A percentile compares a stretch with the other conserved stretches of the same genome.
Evolutionary conservation across 495 filamentous ascomycete genomes (phyloP).

Genomic region (Cercophora scortea): DNA sequence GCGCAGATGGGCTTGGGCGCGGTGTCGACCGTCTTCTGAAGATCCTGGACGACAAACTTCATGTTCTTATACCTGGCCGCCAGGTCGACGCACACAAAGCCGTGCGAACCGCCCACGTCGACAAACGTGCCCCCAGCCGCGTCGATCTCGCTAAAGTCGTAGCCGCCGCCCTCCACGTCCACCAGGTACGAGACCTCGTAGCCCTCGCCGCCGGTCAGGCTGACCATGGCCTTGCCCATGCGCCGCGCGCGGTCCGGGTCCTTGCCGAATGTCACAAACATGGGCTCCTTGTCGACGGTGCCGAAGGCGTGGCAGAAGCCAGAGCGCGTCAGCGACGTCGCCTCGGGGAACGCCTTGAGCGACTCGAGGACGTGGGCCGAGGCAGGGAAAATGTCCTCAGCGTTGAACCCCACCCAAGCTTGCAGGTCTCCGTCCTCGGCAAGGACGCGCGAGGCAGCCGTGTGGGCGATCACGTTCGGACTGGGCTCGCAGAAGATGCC

Average conservation of each 20-base stretch:
- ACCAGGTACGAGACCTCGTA: slow-evolving; percentile 40
- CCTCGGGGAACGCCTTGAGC: slow-evolving; percentile 30
- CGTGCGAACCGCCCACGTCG: slow-evolving; percentile 49
- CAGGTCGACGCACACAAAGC: slow-evolving; percentile 44
- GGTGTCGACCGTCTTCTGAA: slow-evolving; percentile 35
- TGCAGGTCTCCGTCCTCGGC: slow-evolving; percentile 34
- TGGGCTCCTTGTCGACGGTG: slow-evolving; percentile 38
- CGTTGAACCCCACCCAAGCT: slow-evolving; percentile 44
- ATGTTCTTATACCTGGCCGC: slow-evolving; percentile 38
- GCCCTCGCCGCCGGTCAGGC: slow-evolving; percentile 39
- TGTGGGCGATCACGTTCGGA: slow-evolving; percentile 45
- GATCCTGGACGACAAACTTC: slow-evolving; percentile 52
- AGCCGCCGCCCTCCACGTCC: slow-evolving; percentile 27
- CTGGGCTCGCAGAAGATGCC: slow-evolving; percentile 47
- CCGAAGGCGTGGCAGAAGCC: slow-evolving; percentile 43
- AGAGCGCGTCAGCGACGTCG: slow-evolving; percentile 30
- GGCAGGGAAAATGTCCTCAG: slow-evolving; percentile 44
- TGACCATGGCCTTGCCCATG: slow-evolving; percentile 46
- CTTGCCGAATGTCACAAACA: slow-evolving; percentile 44
- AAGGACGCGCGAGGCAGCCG: slow-evolving; percentile 37
- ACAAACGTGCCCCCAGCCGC: slow-evolving; percentile 36
- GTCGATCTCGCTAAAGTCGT: slow-evolving; percentile 36
- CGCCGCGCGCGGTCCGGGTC: slow-evolving; percentile 36
- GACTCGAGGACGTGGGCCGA: slow-evolving; percentile 31
- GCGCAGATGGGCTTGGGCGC: slow-evolving; percentile 34